Conservation (phyloP, 179 eudicot genomes). For the Beta lomatogona region DNA sequence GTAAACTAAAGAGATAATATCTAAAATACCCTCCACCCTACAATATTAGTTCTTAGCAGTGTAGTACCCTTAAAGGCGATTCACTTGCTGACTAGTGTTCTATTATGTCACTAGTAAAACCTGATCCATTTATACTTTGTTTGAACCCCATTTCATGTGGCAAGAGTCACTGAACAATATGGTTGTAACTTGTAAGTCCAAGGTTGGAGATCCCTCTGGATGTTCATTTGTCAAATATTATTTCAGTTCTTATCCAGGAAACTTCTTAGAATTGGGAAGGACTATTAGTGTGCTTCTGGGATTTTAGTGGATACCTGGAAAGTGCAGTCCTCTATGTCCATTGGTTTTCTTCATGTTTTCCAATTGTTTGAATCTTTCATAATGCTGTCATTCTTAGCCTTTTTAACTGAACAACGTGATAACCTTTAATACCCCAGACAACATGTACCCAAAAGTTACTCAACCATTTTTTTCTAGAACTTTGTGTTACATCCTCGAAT, state of each 20-base stretch:
- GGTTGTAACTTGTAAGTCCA: background rate
- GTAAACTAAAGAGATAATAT: too few relatives aligned
- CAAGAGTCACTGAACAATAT: background rate
- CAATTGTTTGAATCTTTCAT: background rate
- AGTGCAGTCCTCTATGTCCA: background rate
- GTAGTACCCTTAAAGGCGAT: background rate
- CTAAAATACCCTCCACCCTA: too few relatives aligned
- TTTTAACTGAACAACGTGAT: background rate
- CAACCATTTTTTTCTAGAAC: background rate
- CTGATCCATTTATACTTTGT: background rate
- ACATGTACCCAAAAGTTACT: too few relatives aligned
- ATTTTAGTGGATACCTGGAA: background rate
- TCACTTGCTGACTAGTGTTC: background rate
- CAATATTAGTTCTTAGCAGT: too few relatives aligned
- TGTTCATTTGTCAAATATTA: background rate
- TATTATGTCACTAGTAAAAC: background rate
- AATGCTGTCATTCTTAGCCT: background rate
- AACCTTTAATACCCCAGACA: background rate
- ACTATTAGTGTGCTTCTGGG: background rate
- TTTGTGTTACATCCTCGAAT: background rate
- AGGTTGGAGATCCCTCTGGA: background rate
- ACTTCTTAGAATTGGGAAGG: background rate
- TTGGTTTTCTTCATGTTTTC: background rate
- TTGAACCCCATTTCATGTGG: background rate
- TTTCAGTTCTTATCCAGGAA: background rate